Evolutionary conservation across 768 basidiomycete genomes (phyloP).

Genomic region (Hypsizygus marmoreus): DNA sequence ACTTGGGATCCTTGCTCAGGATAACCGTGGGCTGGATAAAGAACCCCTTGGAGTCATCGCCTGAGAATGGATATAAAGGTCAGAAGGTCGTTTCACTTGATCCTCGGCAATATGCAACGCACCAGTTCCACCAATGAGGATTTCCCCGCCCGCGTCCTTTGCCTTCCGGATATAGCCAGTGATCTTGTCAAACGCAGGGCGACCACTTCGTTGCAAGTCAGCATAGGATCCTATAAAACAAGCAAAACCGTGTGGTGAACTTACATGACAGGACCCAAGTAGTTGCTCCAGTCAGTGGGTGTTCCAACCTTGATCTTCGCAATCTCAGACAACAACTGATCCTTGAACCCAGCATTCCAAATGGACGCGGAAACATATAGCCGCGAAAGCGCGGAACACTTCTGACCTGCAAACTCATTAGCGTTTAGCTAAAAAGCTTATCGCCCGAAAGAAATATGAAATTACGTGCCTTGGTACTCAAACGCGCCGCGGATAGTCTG

Average conservation of each 20-base stretch:
- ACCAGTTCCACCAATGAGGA: conserved; percentile 86
- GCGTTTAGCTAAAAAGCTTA: background rate
- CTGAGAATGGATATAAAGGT: conserved; percentile 32
- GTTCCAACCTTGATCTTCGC: conserved; percentile 86
- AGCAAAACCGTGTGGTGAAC: conserved; percentile 17
- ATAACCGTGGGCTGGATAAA: conserved; percentile 95
- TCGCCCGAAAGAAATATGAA: background rate
- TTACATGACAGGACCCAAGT: conserved; percentile 97
- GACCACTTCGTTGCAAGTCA: conserved; percentile 50
- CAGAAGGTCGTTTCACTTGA: background rate
- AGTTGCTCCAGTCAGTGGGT: conserved; percentile 75
- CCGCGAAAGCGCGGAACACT: conserved; percentile 93
- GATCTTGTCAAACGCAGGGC: conserved; percentile 89
- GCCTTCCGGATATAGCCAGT: conserved; percentile 82
- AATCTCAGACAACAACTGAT: conserved; percentile 70
- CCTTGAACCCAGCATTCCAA: conserved; percentile 88
- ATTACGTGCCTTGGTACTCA: conserved; percentile 83
- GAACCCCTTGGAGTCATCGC: conserved; percentile 89
- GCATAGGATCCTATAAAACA: background rate
- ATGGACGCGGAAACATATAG: conserved; percentile 85
- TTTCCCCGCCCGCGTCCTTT: conserved; percentile 84
- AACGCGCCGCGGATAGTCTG: conserved; percentile 89
- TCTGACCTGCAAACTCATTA: conserved; percentile 74
- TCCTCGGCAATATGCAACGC: conserved; percentile 17
- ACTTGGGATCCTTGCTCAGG: conserved; percentile 85